Evolutionary conservation across 176 grass and related monocot species (phyloP).

Genomic region (Areca catechu): DNA sequence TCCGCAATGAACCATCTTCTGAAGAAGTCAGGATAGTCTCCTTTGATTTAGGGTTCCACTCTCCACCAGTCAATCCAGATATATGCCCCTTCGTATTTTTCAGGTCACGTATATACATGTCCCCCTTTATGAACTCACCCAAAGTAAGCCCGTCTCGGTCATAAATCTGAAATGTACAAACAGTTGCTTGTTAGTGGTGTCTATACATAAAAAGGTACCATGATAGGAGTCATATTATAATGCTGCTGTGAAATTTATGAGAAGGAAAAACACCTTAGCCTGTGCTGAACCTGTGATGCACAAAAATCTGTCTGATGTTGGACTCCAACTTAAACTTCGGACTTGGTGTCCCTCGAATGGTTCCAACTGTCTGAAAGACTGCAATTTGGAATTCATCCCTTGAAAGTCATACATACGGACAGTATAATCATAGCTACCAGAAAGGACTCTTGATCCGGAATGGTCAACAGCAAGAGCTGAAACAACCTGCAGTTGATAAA

Average conservation of each 20-base stretch:
- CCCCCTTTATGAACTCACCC: conserved; percentile 89
- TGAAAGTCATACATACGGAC: conserved; percentile 97
- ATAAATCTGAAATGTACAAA: conserved; percentile 60
- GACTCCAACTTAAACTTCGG: conserved; percentile 95
- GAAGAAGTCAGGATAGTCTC: conserved; percentile 92
- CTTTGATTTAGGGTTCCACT: conserved; percentile 99
- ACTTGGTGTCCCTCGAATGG: conserved; percentile 97
- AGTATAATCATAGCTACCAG: conserved; percentile 94
- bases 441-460: conserved; percentile 85
- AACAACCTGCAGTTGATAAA: conserved; percentile 51
- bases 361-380: conserved; percentile 92
- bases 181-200: conserved; percentile 13
- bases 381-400: conserved; percentile 95
- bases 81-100: conserved; percentile 99
- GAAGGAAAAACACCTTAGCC: conserved; percentile 59
- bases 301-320: conserved; percentile 80
- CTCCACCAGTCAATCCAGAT: conserved; percentile 81
- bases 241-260: conserved; percentile 5
- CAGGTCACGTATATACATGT: conserved; percentile 98
- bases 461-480: conserved; percentile 93
- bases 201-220: neutral
- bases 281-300: conserved; percentile 94
- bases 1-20: conserved; percentile 92
- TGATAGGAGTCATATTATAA: neutral
- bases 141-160: conserved; percentile 89